phyloP scores from a whole-genome alignment of 352 stramenopile genomes.

The Plasmopara viticola region DNA sequence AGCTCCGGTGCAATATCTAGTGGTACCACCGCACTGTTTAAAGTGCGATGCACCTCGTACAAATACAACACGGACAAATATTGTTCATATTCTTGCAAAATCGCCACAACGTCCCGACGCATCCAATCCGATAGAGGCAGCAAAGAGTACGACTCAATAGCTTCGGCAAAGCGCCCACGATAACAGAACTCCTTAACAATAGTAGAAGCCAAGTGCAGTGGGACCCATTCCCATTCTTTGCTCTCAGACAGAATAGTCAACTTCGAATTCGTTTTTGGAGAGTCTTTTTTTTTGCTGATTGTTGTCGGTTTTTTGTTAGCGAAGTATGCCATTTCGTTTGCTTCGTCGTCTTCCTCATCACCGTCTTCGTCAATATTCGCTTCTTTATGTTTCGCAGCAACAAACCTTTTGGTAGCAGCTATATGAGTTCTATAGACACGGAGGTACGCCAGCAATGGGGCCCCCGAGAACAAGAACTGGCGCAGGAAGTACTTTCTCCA shows the following conservation, averaged over 20 bases:
- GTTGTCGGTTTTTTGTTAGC: conserved; percentile 2
- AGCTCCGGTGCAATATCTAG: conserved; percentile 48
- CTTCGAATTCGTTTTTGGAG: conserved; percentile 11
- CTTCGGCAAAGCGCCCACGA: conserved; percentile 49
- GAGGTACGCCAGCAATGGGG: conserved; percentile 41
- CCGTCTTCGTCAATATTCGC: conserved; percentile 7
- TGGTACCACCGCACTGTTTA: conserved; percentile 13
- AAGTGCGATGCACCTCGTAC: conserved; percentile 37
- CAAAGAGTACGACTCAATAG: conserved; percentile 39
- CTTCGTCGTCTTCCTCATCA: conserved; percentile 10
- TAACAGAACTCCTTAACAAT: conserved; percentile 47
- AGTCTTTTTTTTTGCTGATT: conserved; percentile 3
- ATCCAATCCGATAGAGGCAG: conserved; percentile 29
- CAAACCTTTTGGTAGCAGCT: conserved; percentile 6
- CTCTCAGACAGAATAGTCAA: conserved; percentile 10
- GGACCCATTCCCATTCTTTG: conserved; percentile 23
- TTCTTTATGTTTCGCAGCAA: conserved; percentile 1
- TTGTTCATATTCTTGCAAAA: conserved; percentile 53
- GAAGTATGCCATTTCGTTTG: background rate
- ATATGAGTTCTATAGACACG: conserved; percentile 19
- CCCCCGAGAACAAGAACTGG: conserved; percentile 51
- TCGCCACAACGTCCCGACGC: conserved; percentile 25
- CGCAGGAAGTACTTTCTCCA: conserved; percentile 60
- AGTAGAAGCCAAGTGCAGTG: conserved; percentile 20
- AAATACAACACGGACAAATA: conserved; percentile 39